These are phyloP conservation scores for Wickerhamiella shivajii DNA, from an alignment of 805 yeast genomes.

Conservation along the genomic window DNA sequence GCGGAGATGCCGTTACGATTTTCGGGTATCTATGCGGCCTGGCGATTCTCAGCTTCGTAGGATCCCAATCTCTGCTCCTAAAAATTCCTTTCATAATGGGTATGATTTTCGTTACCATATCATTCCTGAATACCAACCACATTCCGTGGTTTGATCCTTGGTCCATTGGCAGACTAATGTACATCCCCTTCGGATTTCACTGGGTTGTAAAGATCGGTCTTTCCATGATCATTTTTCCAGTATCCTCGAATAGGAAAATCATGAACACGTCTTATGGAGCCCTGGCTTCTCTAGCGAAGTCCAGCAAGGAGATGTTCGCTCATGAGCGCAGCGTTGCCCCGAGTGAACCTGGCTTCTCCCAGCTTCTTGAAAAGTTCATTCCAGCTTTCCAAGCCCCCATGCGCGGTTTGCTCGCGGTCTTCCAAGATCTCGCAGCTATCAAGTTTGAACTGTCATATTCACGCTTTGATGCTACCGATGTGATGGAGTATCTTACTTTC, in stretches of 20 bases:
- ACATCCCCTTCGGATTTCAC: conserved; percentile 20
- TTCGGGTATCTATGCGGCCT: conserved; percentile 17
- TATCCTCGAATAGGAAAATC: conserved; percentile 18
- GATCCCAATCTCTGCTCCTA: conserved; percentile 6
- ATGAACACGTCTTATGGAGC: conserved; percentile 10
- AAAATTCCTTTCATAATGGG: conserved; percentile 18
- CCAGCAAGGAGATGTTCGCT: conserved; percentile 2
- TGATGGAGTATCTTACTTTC: conserved; percentile 17
- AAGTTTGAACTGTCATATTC: conserved; percentile 18
- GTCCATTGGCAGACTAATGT: conserved; percentile 13
- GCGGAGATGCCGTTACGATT: conserved; percentile 16
- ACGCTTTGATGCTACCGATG: conserved; percentile 18
- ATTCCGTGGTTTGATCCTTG: conserved; percentile 20
- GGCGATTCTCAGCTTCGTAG: conserved; percentile 13
- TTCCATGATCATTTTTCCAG: conserved; percentile 19
- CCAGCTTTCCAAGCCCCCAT: conserved; percentile 11
- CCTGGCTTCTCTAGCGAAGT: conserved; percentile 10
- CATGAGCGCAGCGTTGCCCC: conserved; percentile 1
- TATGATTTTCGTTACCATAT: conserved; percentile 16
- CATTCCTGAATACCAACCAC: conserved; percentile 14
- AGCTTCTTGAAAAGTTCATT: conserved; percentile 9
- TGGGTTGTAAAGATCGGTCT: conserved; percentile 16
- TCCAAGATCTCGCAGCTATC: conserved; percentile 12
- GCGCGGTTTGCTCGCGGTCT: conserved; percentile 11
- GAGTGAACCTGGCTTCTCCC: conserved; percentile 12